Base-by-base conservation (phyloP, 768 basidiomycete genomes). In the Suillus fuscotomentosus region DNA sequence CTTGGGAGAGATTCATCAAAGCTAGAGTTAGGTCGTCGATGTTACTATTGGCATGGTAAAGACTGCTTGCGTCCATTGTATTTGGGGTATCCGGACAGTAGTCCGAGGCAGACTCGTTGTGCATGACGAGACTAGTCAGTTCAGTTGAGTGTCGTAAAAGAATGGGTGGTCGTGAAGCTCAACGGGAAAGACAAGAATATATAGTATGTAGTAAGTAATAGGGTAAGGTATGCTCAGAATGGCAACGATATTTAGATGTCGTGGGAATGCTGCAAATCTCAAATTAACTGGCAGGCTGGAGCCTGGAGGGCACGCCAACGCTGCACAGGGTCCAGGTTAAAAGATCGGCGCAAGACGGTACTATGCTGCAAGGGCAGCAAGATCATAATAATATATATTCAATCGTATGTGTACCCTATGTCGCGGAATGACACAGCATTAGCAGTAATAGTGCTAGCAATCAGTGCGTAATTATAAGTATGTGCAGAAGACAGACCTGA, bases 1-100 rank as follows among this genome's bases (percentile, higher is more conserved):
- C 80, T 45, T 88, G 84, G 38, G 92, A 90, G 75, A 90, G 88
- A 73, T 87, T 86, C 60, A 86, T 80, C 65, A 95, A 74, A 4
- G 91, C 90, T 48, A 83, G 76, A 0, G 91, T 94, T 54, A 95
- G 80, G 75, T 94, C 90, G 78, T 95, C 90, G 74, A 94, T 87
- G 60, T 88, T 90, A 65, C 76, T 83, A 5, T 83, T 82, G 22
- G 84, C 82, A 70, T 82, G 78, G 73, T 85, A 75, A 42, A 86
- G 78, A 68, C 82, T 86, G 71, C 72, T 83, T 11, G 82, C 74
- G 65, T 83, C 67, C n/a, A 82, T 78, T 10, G 87, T 83, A 70
- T 81, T 81, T 48, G 84, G 86, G 5, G 84, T 82, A 22, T 71
- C 66, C 60, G 86, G 79, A 42, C 79, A 76, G 63, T 76, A 76